Conservation (phyloP, 1,139 yeast genomes). For the Taphrina betulina region DNA sequence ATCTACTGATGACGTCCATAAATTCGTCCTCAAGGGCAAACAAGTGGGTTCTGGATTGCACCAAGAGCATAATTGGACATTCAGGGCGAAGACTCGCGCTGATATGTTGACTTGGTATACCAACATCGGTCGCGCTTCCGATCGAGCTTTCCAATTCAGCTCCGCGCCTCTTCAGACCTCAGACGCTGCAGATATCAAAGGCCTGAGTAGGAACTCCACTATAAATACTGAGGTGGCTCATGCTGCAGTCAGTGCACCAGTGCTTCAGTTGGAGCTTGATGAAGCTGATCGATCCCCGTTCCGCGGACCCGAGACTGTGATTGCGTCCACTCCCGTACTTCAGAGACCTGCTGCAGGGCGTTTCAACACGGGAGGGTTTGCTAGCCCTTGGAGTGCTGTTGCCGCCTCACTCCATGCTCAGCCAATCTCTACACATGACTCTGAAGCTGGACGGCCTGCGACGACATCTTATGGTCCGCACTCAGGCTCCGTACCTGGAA, state of each 20-base stretch:
- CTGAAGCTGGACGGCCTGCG: conserved; percentile 16
- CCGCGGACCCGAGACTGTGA: conserved; percentile 26
- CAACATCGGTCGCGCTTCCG: conserved; percentile 52
- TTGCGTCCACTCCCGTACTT: background rate
- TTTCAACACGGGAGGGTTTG: conserved; percentile 16
- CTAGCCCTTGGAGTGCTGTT: conserved; percentile 18
- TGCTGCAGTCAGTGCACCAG: background rate
- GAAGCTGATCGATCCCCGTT: conserved; percentile 20
- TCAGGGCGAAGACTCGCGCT: conserved; percentile 76
- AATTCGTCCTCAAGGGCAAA: conserved; percentile 76
- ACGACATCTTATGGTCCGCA: conserved; percentile 24
- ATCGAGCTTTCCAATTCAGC: conserved; percentile 20
- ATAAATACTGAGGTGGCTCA: background rate
- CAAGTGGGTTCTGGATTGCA: conserved; percentile 54
- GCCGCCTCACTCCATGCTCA: conserved; percentile 20
- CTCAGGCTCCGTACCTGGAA: background rate
- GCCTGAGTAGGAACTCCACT: background rate
- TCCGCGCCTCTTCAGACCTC: background rate
- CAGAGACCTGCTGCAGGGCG: conserved; percentile 29
- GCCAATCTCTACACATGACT: background rate
- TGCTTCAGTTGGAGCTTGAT: conserved; percentile 11
- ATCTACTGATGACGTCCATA: conserved; percentile 61
- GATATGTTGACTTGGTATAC: conserved; percentile 81
- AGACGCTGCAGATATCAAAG: background rate
- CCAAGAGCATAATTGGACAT: conserved; percentile 88